Evolutionary conservation across 2,329 filamentous ascomycete species (phyloP), one percentile per base, ranked within the genome.

Genomic region (Monosporascus cannonballus): DNA sequence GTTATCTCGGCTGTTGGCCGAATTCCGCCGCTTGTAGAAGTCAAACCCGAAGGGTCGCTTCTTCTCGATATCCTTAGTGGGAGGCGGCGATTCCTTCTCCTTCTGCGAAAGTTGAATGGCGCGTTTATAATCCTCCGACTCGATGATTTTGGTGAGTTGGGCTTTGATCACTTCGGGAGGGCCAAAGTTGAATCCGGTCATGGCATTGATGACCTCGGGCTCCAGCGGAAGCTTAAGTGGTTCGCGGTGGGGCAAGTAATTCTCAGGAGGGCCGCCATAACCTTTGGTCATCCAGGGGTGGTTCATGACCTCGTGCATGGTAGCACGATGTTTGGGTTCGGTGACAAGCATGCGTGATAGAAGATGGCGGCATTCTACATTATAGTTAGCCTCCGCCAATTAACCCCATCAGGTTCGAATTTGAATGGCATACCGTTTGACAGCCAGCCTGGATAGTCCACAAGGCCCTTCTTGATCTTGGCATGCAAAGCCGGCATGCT

Each of bases 161-260:
- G 83, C 75, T 52, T 83, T 86, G 65, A 99, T 96, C 52, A 83
- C 82, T 50, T 96, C 91, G 1, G 90, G 81, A 0, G 90, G 81
- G 1, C 94, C 94, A 73, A 97, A 99, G 69, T 97, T 96, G 69
- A 99, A 99, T 2, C 94, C 94, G 24, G 91, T 95, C 94, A 99
- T 99, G 61, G 89, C 92, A 48, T 90, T 83, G 52, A 99, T 83
- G 4, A 97, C 86, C 44, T 89, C 86, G 2, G 81, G 76, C 65
- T 97, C 93, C 9, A 99, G 74, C 6, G 93, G 92, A 15, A 95
- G 75, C 38, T 87, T 82, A n/a, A 97, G 71, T 2, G 94, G 90
- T 61, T 96, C 93, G 48, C 94, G 86, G 34, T 76, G 71, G 3
- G 92, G 92, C 2, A 99, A 76, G 58, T 89, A 90, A 64, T 96